A percentile compares a stretch with the other conserved stretches of the same genome.
phyloP scores from a whole-genome alignment of 2,329 filamentous ascomycete genomes.

The Alternaria rosae region DNA sequence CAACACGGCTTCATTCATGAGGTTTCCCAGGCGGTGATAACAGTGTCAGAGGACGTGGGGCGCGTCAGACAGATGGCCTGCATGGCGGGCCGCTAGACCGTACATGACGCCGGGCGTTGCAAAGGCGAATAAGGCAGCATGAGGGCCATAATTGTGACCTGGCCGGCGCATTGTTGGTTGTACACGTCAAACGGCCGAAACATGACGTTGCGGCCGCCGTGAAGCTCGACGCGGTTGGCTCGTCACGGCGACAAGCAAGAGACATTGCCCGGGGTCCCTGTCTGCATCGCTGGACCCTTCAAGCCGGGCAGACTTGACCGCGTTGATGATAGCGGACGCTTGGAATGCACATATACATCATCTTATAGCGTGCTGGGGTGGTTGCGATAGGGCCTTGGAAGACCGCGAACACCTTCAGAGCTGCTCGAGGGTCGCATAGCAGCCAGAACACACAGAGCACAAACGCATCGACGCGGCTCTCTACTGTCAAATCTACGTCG shows the following conservation, averaged over 20 bases:
- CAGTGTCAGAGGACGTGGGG: not conserved
- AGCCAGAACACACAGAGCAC: not conserved
- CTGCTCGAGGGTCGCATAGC: not conserved
- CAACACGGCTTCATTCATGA: not conserved
- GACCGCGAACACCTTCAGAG: not conserved
- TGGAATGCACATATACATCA: not conserved
- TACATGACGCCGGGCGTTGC: not conserved
- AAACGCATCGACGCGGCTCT: not conserved
- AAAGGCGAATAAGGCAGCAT: constrained; percentile 6
- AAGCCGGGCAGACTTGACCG: not conserved
- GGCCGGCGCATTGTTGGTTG: constrained; percentile 8
- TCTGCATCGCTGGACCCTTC: constrained; percentile 3
- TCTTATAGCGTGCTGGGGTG: not conserved
- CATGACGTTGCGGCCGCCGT: constrained; percentile 11
- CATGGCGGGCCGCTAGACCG: constrained; percentile 12
- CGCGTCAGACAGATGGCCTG: not conserved
- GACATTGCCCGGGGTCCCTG: not conserved
- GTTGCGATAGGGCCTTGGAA: not conserved
- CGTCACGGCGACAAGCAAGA: not conserved
- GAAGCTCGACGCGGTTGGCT: constrained; percentile 2
- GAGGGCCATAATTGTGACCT: constrained; percentile 5
- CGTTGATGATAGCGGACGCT: not conserved
- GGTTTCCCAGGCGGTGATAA: not conserved
- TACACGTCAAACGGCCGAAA: constrained; percentile 12
- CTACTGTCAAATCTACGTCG: not conserved